Evolutionary conservation across 306 rosid species (phyloP).

Genomic region (Cucurbita pepo): DNA sequence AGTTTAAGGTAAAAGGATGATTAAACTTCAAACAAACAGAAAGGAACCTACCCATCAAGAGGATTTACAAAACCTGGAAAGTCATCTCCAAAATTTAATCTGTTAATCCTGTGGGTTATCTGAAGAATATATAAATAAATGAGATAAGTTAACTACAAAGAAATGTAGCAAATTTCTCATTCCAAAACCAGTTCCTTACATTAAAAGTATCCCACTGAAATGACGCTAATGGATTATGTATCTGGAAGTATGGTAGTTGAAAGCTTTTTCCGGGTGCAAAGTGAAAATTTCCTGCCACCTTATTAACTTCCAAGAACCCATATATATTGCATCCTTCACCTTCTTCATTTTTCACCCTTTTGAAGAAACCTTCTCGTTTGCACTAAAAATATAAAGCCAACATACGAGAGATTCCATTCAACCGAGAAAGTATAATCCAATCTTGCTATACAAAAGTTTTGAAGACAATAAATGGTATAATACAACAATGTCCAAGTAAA

Average conservation of each 20-base stretch:
- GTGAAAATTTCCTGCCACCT: constrained; percentile 95
- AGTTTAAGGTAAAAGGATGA: neutral
- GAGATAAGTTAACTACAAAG: constrained; percentile 4
- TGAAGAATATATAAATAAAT: constrained; percentile 14
- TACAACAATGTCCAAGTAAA: neutral
- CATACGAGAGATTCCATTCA: neutral
- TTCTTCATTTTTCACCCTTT: constrained; percentile 82
- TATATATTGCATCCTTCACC: constrained; percentile 93
- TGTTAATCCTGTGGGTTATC: constrained; percentile 80
- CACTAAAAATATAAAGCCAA: constrained; percentile 31
- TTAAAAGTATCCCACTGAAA: constrained; percentile 90
- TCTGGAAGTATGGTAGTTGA: constrained; percentile 71
- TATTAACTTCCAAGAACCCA: constrained; percentile 92
- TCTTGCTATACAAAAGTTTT: neutral
- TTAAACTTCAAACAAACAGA: neutral
- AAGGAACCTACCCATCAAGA: constrained; percentile 50
- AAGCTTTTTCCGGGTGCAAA: constrained; percentile 97
- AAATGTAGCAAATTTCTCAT: neutral
- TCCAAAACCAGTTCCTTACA: constrained; percentile 29
- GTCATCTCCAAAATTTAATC: constrained; percentile 67
- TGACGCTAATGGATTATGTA: constrained; percentile 56
- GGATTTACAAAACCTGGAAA: constrained; percentile 93
- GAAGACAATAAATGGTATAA: neutral
- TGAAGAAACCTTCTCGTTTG: constrained; percentile 94
- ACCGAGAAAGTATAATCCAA: neutral